Evolutionary conservation across 805 yeast species (phyloP).

Genomic region (Lachancea fermentati): DNA sequence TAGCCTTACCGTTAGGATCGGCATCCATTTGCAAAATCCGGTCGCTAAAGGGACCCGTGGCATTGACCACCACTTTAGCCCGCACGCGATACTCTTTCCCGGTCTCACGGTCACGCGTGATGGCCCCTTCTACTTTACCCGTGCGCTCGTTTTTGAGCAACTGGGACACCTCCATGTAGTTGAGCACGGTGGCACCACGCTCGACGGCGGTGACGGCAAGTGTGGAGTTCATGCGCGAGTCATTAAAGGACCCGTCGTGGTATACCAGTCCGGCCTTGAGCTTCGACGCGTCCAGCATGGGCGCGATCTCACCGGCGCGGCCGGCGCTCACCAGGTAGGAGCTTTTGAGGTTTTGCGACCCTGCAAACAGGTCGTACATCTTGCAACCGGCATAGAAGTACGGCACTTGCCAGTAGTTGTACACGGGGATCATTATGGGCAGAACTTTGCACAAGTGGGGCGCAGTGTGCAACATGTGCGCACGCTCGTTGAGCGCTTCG

Average conservation of each 20-base stretch:
- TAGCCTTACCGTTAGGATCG: slow-evolving; percentile 58
- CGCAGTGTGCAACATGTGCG: slow-evolving; percentile 80
- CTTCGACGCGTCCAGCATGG: slow-evolving; percentile 72
- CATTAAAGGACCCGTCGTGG: slow-evolving; percentile 94
- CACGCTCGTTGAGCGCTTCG: slow-evolving; percentile 84
- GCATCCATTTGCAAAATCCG: slow-evolving; percentile 80
- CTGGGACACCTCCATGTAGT: slow-evolving; percentile 77
- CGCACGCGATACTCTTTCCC: slow-evolving; percentile 54
- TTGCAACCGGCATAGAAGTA: slow-evolving; percentile 89
- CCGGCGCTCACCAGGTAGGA: slow-evolving; percentile 67
- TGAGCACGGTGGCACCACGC: slow-evolving; percentile 83
- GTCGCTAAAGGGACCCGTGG: slow-evolving; percentile 94
- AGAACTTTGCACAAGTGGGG: slow-evolving; percentile 83
- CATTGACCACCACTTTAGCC: slow-evolving; percentile 77
- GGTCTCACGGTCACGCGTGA: slow-evolving; percentile 66
- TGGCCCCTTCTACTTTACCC: slow-evolving; percentile 65
- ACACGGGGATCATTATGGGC: slow-evolving; percentile 95
- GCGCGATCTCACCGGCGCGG: slow-evolving; percentile 68
- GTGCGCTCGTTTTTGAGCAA: slow-evolving; percentile 58
- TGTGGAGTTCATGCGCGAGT: slow-evolving; percentile 82
- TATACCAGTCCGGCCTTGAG: slow-evolving; percentile 89
- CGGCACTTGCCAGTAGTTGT: slow-evolving; percentile 93
- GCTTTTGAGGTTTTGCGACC: slow-evolving; percentile 73
- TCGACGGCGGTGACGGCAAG: slow-evolving; percentile 81
- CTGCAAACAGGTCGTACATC: slow-evolving; percentile 89